Percentiles rank a stretch among this genome's conserved stretches.
Conservation (phyloP, 2,329 filamentous ascomycete species). For the Phyllachora maydis region DNA sequence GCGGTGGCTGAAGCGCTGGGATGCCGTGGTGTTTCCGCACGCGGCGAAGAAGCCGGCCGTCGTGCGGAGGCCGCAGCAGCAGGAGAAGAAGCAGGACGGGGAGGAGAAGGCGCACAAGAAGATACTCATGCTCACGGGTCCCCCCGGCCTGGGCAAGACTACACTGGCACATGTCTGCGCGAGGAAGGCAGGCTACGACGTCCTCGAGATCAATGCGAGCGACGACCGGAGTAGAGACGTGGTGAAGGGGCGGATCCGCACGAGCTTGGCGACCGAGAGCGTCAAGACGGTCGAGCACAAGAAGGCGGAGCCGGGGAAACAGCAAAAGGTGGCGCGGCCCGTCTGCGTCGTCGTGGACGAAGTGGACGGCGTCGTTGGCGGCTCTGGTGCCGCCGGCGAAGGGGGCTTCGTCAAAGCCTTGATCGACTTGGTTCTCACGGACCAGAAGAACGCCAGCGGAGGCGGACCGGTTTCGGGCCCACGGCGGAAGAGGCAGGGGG, state of each 20-base stretch:
- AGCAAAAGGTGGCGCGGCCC: conserved; percentile 58
- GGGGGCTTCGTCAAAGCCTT: conserved; percentile 90
- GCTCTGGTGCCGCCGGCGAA: conserved; percentile 58
- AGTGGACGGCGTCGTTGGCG: conserved; percentile 81
- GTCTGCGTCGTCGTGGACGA: conserved; percentile 92
- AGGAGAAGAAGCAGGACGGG: conserved; percentile 24
- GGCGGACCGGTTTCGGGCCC: conserved; percentile 9
- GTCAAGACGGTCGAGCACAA: conserved; percentile 56
- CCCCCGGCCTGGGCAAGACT: conserved; percentile 87
- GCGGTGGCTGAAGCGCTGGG: conserved; percentile 89
- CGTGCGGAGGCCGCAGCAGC: conserved; percentile 19
- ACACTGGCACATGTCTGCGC: conserved; percentile 93
- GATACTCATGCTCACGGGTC: conserved; percentile 75
- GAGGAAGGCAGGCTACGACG: conserved; percentile 84
- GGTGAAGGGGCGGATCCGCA: conserved; percentile 76
- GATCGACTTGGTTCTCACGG: conserved; percentile 70
- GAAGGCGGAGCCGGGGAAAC: conserved; percentile 24
- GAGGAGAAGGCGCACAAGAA: conserved; percentile 69
- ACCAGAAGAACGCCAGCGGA: conserved; percentile 52
- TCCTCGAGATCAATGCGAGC: conserved; percentile 93
- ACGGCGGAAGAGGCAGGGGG: conserved; percentile 45
- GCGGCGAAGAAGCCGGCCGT: conserved; percentile 34
- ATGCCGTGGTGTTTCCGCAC: conserved; percentile 75
- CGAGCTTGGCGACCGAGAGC: conserved; percentile 83
- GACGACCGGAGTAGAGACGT: conserved; percentile 82